phyloP scores from a whole-genome alignment of 2,329 filamentous ascomycete genomes.

The Penicillium italicum region DNA sequence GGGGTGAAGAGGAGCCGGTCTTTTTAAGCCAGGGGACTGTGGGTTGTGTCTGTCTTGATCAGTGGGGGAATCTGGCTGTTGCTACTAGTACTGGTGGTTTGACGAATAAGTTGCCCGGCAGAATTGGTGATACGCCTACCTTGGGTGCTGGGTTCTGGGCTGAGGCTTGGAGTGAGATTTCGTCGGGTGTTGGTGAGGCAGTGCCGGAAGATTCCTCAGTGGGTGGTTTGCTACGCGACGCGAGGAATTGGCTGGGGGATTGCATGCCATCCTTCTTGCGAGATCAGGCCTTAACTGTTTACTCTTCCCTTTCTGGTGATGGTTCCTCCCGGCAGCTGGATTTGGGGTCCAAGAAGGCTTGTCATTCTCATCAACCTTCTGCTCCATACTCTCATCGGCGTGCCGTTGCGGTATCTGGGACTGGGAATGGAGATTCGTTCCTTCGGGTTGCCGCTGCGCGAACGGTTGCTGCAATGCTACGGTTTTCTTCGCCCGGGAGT shows the following conservation, averaged over 20 bases:
- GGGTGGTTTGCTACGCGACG: background rate
- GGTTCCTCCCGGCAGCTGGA: background rate
- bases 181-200: background rate
- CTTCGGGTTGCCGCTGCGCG: constrained; percentile 67
- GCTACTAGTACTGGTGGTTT: constrained; percentile 69
- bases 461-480: constrained; percentile 68
- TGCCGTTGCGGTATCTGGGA: constrained; percentile 65
- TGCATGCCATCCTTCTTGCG: constrained; percentile 13
- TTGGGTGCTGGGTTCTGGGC: constrained; percentile 87
- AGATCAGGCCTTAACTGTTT: background rate
- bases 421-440: constrained; percentile 87
- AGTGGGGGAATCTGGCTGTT: constrained; percentile 67
- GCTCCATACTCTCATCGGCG: constrained; percentile 19
- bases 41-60: constrained; percentile 76
- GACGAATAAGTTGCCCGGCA: constrained; percentile 82
- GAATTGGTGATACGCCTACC: constrained; percentile 82
- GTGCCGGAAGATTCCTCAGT: background rate
- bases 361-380: background rate
- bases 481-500: constrained; percentile 51
- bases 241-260: constrained; percentile 13
- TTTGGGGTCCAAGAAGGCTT: constrained; percentile 9
- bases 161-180: constrained; percentile 64
- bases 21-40: constrained; percentile 76
- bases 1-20: constrained; percentile 28
- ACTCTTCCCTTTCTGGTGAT: constrained; percentile 1